Conservation (phyloP, 2,329 filamentous ascomycete genomes). For the Alternaria sp. region DNA sequence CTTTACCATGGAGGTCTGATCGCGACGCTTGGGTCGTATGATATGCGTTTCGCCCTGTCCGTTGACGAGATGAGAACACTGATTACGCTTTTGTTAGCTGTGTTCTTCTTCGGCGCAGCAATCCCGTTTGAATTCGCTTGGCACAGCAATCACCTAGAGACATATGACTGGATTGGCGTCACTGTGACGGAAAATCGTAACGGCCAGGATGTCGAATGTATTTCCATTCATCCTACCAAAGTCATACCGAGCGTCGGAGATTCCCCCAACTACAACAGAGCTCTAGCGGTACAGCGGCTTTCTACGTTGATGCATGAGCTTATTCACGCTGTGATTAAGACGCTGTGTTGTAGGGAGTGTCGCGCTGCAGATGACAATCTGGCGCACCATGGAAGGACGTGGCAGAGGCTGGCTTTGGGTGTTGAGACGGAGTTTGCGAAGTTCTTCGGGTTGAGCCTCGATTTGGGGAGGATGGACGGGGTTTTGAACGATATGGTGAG, state of each 20-base stretch:
- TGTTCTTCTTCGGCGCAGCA: not conserved
- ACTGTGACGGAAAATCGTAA: not conserved
- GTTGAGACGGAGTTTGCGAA: not conserved
- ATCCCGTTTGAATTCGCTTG: not conserved
- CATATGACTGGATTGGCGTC: not conserved
- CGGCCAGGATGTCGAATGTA: not conserved
- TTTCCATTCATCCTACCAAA: not conserved
- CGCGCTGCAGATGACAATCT: not conserved
- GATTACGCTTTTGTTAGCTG: rapidly evolving
- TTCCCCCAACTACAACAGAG: rapidly evolving
- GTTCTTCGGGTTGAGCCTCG: not conserved
- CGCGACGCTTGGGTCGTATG: not conserved
- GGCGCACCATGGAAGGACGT: not conserved
- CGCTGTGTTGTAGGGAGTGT: not conserved
- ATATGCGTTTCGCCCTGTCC: not conserved
- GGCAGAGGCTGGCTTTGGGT: not conserved
- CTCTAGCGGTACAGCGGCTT: not conserved
- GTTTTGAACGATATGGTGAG: not conserved
- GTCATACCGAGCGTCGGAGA: rapidly evolving
- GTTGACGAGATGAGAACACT: not conserved
- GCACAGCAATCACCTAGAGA: not conserved
- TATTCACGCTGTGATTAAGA: not conserved
- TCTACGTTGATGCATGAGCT: not conserved
- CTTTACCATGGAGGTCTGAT: rapidly evolving
- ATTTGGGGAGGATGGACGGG: not conserved